phyloP scores from a whole-genome alignment of 2,329 filamentous ascomycete genomes.

The Ustulina deusta region DNA sequence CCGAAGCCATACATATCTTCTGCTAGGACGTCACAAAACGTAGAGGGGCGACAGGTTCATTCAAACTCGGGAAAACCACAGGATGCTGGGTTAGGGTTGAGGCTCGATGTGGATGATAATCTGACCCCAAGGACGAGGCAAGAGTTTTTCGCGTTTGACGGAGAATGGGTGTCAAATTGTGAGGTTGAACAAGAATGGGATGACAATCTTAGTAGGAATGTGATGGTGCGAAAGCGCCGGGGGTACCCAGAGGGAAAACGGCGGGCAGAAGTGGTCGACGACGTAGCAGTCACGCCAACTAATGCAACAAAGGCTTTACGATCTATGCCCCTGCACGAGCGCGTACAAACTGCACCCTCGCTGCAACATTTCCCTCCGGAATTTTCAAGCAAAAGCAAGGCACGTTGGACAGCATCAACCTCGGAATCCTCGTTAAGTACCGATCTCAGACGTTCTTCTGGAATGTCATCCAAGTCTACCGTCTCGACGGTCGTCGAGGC shows the following conservation, averaged over 20 bases:
- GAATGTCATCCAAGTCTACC: conserved; percentile 66
- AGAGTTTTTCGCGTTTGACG: conserved; percentile 69
- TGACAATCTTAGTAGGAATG: conserved; percentile 65
- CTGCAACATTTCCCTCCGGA: conserved; percentile 47
- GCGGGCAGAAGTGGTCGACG: conserved; percentile 59
- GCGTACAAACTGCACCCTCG: conserved; percentile 55
- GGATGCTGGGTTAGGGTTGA: conserved; percentile 58
- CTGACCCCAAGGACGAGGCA: conserved; percentile 58
- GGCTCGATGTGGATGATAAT: conserved; percentile 56
- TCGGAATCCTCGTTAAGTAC: conserved; percentile 57
- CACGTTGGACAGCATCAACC: conserved; percentile 49
- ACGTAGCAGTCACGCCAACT: conserved; percentile 61
- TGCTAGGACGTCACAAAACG: conserved; percentile 58
- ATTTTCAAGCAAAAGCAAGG: conserved; percentile 47
- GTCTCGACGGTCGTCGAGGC: conserved; percentile 70
- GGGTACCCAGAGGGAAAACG: conserved; percentile 48
- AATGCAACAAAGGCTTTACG: conserved; percentile 64
- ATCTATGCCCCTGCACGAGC: conserved; percentile 60
- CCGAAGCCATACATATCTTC: conserved; percentile 56
- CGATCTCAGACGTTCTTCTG: conserved; percentile 64
- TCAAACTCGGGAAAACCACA: conserved; percentile 51
- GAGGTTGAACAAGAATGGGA: conserved; percentile 69
- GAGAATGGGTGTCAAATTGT: conserved; percentile 64
- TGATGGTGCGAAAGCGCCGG: conserved; percentile 63
- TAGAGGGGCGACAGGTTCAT: conserved; percentile 55